Base-by-base conservation (phyloP, 75 land plant species). In the Sequoiadendron giganteum region DNA sequence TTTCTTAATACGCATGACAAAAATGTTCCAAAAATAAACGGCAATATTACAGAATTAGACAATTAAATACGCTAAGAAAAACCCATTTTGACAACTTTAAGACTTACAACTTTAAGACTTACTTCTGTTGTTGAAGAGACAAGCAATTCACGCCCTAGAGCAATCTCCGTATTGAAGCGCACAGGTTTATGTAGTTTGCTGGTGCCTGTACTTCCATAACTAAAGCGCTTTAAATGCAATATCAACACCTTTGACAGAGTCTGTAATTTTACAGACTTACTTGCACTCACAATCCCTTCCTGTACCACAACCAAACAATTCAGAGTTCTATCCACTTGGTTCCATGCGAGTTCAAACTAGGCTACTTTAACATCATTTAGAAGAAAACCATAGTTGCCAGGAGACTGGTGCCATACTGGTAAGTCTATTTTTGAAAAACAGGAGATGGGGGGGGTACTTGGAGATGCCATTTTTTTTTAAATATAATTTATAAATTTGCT, bases 221-320 rank as follows among this genome's bases (percentile, higher is more conserved):
- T 89, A 87, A 98, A 98, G 19, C 99, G 97, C 97, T 93, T 95
- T 75, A 98, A 88, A 85, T 98, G 99, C 83, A 98, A 86, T 47
- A 97, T 94, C 97, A 98, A 91, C 87, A 98, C 91, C 91, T 90
- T 94, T 18, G 99, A 91, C 82, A 97, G 92, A 14, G 90, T 88
- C 88, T 94, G 95, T 84, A 98, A 91, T 89, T 97, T 95, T 2
- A 96, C 90, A 72, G 96, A 91, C 90, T 97, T 98, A 72, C 93
- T 95, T 65, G 99, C 99, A 93, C 93, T 90, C 43, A 97, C 99
- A 39, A 91, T 90, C 28, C 91, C 97, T 86, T 94, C 92, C 97
- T 96, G 93, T 85, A 85, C 14, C 34, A 70, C 36, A 39, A 84
- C 6, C 34, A 58, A 88, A 85, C 25, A 61, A 81, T 36, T 32